These are phyloP conservation scores for Spinellus fusiger DNA, from an alignment of 192 early-diverging fungal species.

Conservation along the genomic window DNA sequence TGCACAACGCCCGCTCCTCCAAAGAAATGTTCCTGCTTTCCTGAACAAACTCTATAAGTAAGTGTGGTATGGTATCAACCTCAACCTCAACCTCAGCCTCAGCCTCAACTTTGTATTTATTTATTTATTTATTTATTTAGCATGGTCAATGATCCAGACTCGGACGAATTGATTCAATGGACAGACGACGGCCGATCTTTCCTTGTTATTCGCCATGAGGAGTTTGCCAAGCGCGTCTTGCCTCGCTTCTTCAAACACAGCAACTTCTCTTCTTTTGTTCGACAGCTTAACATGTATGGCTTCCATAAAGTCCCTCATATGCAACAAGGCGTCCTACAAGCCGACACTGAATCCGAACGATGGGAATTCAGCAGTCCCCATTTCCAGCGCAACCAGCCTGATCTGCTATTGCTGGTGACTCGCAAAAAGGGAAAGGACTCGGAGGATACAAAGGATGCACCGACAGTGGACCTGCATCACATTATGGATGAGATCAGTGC, in stretches of 20 bases:
- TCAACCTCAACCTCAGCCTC: neutral
- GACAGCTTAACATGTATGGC: conserved; percentile 93
- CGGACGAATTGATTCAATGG: conserved; percentile 88
- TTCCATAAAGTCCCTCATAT: conserved; percentile 95
- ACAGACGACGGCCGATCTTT: conserved; percentile 83
- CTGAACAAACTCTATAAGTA: conserved; percentile 91
- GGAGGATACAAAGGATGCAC: conserved; percentile 45
- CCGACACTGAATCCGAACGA: conserved; percentile 68
- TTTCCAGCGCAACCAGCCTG: conserved; percentile 86
- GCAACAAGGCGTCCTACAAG: conserved; percentile 77
- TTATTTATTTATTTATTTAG: conserved; percentile 31
- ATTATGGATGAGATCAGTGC: conserved; percentile 77
- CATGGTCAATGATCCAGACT: conserved; percentile 86
- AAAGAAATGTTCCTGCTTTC: conserved; percentile 75
- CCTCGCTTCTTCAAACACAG: conserved; percentile 88
- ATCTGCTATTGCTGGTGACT: conserved; percentile 78
- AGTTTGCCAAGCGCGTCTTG: conserved; percentile 47
- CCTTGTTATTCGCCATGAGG: conserved; percentile 48
- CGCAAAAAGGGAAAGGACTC: conserved; percentile 68
- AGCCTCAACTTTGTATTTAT: neutral
- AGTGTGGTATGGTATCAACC: conserved; percentile 11
- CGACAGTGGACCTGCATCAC: conserved; percentile 44
- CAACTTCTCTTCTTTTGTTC: conserved; percentile 86
- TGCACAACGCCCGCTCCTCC: neutral
- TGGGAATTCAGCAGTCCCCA: conserved; percentile 90